Conservation (phyloP, 164 flowering plant species). For the Vitis vinifera region DNA sequence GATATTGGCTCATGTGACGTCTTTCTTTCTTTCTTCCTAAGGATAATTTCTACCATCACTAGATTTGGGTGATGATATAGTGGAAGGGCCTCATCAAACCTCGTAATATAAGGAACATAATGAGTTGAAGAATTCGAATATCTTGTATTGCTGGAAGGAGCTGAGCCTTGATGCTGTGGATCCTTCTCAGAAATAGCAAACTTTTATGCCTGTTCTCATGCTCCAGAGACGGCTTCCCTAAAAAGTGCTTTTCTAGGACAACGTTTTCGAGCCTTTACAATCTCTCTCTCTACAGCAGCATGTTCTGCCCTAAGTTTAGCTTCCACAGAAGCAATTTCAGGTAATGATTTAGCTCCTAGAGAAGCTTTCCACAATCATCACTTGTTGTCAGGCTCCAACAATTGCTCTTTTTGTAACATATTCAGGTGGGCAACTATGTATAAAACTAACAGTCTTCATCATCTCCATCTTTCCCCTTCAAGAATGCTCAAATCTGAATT, state of each 20-base stretch:
- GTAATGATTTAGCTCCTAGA: conserved; percentile 32
- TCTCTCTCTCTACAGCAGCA: conserved; percentile 90
- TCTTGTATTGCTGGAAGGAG: conserved; percentile 32
- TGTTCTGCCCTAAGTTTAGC: conserved; percentile 77
- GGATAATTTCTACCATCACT: too few relatives aligned
- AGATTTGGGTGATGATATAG: too few relatives aligned
- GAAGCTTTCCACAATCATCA: conserved; percentile 46
- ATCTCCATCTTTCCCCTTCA: too few relatives aligned
- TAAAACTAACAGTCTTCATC: too few relatives aligned
- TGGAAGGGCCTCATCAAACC: too few relatives aligned
- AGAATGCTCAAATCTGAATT: too few relatives aligned
- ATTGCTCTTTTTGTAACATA: conserved; percentile 61
- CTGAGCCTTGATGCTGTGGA: conserved; percentile 33
- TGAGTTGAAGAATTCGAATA: conserved; percentile 34
- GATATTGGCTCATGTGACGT: too few relatives aligned
- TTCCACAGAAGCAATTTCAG: conserved; percentile 57
- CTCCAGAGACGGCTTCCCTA: conserved; percentile 44
- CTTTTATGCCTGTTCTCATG: conserved; percentile 41
- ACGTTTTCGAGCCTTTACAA: conserved; percentile 80
- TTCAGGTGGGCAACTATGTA: too few relatives aligned
- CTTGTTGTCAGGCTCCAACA: conserved; percentile 57
- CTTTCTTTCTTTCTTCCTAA: too few relatives aligned
- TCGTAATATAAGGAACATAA: conserved; percentile 5
- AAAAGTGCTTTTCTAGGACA: conserved; percentile 68
- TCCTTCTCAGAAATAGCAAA: conserved; percentile 25